Percentiles rank a stretch among this genome's conserved stretches.
Conservation (phyloP, 2,329 filamentous ascomycete species). For the Pezicula carpinea region DNA sequence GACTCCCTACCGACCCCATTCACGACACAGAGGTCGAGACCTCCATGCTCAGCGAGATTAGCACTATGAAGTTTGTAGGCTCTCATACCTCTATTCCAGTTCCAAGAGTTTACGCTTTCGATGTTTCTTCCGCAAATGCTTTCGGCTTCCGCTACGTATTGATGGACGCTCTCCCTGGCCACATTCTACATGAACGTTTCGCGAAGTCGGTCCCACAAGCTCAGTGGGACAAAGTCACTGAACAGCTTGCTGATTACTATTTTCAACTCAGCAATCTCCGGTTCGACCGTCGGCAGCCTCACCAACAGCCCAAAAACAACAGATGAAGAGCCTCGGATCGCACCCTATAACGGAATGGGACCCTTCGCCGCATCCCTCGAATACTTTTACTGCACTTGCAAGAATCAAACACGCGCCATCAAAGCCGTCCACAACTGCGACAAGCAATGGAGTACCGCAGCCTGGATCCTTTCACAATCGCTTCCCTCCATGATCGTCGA, state of each 20-base stretch:
- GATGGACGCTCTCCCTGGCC: constrained; percentile 1
- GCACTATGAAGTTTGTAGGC: neutral
- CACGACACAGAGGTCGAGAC: neutral
- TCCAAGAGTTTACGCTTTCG: neutral
- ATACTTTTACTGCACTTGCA: neutral
- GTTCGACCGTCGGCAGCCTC: neutral
- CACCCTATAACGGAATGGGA: neutral
- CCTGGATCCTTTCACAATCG: neutral
- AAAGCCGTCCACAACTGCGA: neutral
- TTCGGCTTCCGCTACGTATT: neutral
- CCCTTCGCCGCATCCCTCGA: neutral
- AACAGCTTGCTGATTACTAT: neutral
- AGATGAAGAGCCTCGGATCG: neutral
- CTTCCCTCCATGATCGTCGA: neutral
- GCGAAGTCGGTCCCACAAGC: neutral
- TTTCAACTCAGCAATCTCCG: constrained; percentile 2
- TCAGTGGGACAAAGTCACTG: neutral
- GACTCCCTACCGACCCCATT: neutral
- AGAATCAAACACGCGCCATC: neutral
- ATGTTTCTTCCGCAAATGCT: neutral
- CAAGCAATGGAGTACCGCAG: neutral
- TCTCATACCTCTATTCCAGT: neutral
- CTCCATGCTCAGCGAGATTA: constrained; percentile 1
- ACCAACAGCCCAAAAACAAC: neutral
- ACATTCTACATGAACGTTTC: neutral